Percentiles rank a stretch among this genome's conserved stretches.
phyloP scores from a whole-genome alignment of 2,329 filamentous ascomycete genomes.

The Plenodomus biglobosus region DNA sequence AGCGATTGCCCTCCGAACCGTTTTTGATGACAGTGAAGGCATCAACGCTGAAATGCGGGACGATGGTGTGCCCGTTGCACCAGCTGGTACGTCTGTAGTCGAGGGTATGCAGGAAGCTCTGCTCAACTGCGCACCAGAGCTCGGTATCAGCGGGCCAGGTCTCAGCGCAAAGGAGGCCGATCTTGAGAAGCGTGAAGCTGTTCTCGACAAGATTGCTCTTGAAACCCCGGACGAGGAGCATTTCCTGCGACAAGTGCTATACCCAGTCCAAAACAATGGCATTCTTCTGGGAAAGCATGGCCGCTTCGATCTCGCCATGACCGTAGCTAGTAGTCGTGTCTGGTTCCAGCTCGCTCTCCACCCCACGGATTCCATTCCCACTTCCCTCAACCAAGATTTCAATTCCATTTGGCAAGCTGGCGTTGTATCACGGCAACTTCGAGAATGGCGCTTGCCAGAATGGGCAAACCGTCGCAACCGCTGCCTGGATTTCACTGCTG shows the following conservation, averaged over 20 bases:
- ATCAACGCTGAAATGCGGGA: constrained; percentile 98
- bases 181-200: constrained; percentile 76
- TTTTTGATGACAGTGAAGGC: constrained; percentile 89
- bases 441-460: constrained; percentile 89
- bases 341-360: constrained; percentile 96
- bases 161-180: constrained; percentile 75
- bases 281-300: constrained; percentile 76
- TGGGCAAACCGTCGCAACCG: constrained; percentile 95
- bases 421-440: constrained; percentile 86
- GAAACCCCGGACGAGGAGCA: constrained; percentile 80
- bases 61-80: constrained; percentile 77
- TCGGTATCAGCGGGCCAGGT: constrained; percentile 70
- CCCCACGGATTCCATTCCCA: constrained; percentile 83
- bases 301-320: constrained; percentile 73
- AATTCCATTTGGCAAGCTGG: constrained; percentile 91
- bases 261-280: constrained; percentile 76
- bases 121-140: constrained; percentile 71
- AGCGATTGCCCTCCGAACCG: constrained; percentile 81
- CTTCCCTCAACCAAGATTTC: constrained; percentile 70
- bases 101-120: constrained; percentile 87
- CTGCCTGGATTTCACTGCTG: constrained; percentile 90
- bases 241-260: constrained; percentile 79
- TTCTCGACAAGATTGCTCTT: constrained; percentile 84
- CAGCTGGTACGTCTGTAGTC: constrained; percentile 77
- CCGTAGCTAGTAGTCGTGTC: constrained; percentile 80